phyloP scores from a whole-genome alignment of 345 rosid species.

The Firmiana major region DNA sequence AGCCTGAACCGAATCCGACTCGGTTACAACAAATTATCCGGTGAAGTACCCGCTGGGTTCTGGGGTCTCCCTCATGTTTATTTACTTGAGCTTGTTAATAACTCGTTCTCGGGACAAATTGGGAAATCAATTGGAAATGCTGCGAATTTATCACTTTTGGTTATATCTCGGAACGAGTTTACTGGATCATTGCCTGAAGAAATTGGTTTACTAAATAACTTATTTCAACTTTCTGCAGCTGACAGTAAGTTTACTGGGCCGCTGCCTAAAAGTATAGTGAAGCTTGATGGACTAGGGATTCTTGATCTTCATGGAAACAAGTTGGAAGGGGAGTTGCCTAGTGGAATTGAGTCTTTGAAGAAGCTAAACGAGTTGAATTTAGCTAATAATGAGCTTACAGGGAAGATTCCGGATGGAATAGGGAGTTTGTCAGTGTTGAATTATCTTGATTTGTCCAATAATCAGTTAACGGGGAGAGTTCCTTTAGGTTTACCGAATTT shows the following conservation, averaged over 20 bases:
- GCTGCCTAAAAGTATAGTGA: constrained; percentile 63
- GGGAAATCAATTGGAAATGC: constrained; percentile 60
- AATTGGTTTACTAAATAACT: constrained; percentile 55
- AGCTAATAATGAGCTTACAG: constrained; percentile 56
- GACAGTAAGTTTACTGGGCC: constrained; percentile 62
- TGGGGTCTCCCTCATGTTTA: constrained; percentile 91
- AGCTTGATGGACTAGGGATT: constrained; percentile 51
- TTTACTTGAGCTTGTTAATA: constrained; percentile 62
- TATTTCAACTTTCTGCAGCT: constrained; percentile 54
- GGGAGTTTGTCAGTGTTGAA: constrained; percentile 73
- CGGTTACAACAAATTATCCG: constrained; percentile 65
- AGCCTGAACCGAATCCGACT: constrained; percentile 71
- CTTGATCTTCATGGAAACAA: constrained; percentile 73
- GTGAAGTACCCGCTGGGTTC: constrained; percentile 63
- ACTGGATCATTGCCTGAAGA: constrained; percentile 71
- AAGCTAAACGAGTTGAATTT: constrained; percentile 80
- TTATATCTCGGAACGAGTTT: constrained; percentile 59
- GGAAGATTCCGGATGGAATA: constrained; percentile 61
- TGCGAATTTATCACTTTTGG: constrained; percentile 57
- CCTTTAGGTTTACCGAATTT: constrained; percentile 72
- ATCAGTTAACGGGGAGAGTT: constrained; percentile 60
- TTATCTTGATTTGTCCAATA: constrained; percentile 84
- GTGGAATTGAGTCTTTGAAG: constrained; percentile 57
- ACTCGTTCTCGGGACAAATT: constrained; percentile 65
- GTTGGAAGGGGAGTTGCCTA: constrained; percentile 66